Evolutionary conservation across 371 early-diverging fungal genomes (phyloP).

Genomic region (Lichtheimia ornata): DNA sequence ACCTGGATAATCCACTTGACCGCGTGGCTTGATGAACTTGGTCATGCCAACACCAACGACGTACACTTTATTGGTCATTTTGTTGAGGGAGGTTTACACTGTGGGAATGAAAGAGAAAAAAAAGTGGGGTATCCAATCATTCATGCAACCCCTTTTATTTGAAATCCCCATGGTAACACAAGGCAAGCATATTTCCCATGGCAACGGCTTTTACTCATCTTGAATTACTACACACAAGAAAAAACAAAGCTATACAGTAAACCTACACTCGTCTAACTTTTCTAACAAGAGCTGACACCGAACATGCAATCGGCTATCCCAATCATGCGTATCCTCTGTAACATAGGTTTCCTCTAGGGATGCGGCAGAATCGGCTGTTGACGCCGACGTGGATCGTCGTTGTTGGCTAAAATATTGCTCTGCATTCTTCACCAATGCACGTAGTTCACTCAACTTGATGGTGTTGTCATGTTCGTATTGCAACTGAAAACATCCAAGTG

Average conservation of each 20-base stretch:
- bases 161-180: no score
- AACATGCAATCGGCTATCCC: slow-evolving; percentile 37
- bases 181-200: no score
- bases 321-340: slow-evolving; percentile 25
- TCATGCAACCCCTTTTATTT: no score
- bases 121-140: neutral
- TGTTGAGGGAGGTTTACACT: neutral
- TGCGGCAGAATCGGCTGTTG: neutral
- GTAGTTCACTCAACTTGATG: slow-evolving; percentile 6
- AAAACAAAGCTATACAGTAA: neutral
- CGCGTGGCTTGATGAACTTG: slow-evolving; percentile 64
- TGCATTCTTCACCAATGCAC: slow-evolving; percentile 18
- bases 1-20: slow-evolving; percentile 62
- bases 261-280: slow-evolving; percentile 25
- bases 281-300: slow-evolving; percentile 33
- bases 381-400: neutral
- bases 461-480: slow-evolving; percentile 3
- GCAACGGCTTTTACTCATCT: no score
- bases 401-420: slow-evolving; percentile 20
- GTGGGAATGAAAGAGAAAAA: neutral
- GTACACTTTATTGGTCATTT: slow-evolving; percentile 32
- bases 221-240: neutral
- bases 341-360: neutral
- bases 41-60: slow-evolving; percentile 72
- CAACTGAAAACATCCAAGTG: slow-evolving; percentile 16